These are phyloP conservation scores for Sugiyamaella smithiae DNA, from an alignment of 805 yeast species.

Conservation along the genomic window DNA sequence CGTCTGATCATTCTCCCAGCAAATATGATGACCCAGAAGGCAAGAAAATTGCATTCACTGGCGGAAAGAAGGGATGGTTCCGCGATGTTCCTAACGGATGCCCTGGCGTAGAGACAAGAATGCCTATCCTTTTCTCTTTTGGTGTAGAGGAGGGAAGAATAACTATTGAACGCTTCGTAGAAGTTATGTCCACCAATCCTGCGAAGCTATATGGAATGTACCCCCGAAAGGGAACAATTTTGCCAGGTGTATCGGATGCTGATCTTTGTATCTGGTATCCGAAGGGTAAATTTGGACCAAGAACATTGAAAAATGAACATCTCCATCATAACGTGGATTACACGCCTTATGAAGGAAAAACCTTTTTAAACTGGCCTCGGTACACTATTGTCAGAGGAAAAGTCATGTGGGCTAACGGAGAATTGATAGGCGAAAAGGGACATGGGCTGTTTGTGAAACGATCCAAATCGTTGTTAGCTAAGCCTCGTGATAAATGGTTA, in stretches of 20 bases:
- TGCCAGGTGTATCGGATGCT: conserved; percentile 4
- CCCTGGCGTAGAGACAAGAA: conserved; percentile 4
- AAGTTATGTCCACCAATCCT: conserved; percentile 35
- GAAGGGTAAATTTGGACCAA: conserved; percentile 20
- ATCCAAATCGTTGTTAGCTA: not conserved
- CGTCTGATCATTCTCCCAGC: conserved; percentile 4
- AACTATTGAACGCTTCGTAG: not conserved
- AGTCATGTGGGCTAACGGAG: not conserved
- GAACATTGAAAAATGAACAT: conserved; percentile 6
- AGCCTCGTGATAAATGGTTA: conserved; percentile 2
- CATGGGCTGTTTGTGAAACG: conserved; percentile 1
- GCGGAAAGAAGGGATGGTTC: conserved; percentile 1
- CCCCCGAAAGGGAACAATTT: conserved; percentile 1
- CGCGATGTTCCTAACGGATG: conserved; percentile 3
- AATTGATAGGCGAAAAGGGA: not conserved
- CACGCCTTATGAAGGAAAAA: conserved; percentile 31
- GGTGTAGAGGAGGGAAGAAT: not conserved
- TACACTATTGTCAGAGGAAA: conserved; percentile 14
- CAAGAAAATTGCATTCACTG: not conserved
- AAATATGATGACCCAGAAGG: not conserved
- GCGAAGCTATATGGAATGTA: conserved; percentile 7
- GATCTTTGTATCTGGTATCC: conserved; percentile 5
- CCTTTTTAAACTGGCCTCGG: conserved; percentile 16
- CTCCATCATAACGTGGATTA: conserved; percentile 21
- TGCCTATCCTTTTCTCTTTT: not conserved